These are phyloP conservation scores for Colletotrichum lupini DNA, from an alignment of 2,329 filamentous ascomycete genomes.

Conservation along the genomic window DNA sequence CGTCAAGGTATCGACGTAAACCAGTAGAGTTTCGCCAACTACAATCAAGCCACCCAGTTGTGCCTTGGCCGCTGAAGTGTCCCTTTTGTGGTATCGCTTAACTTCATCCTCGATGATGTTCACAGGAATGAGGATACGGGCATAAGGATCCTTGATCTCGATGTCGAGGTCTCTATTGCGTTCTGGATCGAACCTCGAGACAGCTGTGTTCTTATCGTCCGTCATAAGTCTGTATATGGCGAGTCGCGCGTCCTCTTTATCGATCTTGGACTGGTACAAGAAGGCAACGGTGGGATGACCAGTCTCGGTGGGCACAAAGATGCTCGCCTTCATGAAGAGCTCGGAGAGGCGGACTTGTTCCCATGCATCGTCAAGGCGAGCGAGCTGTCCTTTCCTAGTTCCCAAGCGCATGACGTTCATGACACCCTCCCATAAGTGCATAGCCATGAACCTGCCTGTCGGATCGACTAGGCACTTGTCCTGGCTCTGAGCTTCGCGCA, in stretches of 20 bases:
- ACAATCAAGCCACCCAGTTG: constrained; percentile 77
- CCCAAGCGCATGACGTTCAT: constrained; percentile 65
- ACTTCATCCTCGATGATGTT: constrained; percentile 63
- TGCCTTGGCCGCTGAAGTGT: constrained; percentile 63
- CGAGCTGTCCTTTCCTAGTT: constrained; percentile 55
- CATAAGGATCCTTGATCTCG: constrained; percentile 64
- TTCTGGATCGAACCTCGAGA: constrained; percentile 64
- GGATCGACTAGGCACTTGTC: constrained; percentile 89
- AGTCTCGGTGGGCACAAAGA: constrained; percentile 68
- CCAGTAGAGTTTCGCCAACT: constrained; percentile 82
- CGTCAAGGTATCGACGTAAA: constrained; percentile 85
- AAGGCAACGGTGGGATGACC: constrained; percentile 69
- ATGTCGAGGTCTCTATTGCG: constrained; percentile 67
- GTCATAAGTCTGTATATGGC: constrained; percentile 69
- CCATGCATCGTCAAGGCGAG: constrained; percentile 56
- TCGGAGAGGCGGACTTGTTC: constrained; percentile 68
- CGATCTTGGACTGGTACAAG: constrained; percentile 65
- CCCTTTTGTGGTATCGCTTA: constrained; percentile 70
- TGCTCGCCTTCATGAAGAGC: constrained; percentile 68
- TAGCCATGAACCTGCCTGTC: constrained; percentile 69
- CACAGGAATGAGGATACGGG: constrained; percentile 72
- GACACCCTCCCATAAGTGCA: constrained; percentile 71
- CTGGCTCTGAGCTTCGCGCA: constrained; percentile 83
- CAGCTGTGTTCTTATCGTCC: constrained; percentile 66
- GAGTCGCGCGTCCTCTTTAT: constrained; percentile 64